A percentile compares a stretch with the other conserved stretches of the same genome.
These are phyloP conservation scores for Myxozyma neotropica DNA, from an alignment of 805 yeast genomes.

Conservation along the genomic window DNA sequence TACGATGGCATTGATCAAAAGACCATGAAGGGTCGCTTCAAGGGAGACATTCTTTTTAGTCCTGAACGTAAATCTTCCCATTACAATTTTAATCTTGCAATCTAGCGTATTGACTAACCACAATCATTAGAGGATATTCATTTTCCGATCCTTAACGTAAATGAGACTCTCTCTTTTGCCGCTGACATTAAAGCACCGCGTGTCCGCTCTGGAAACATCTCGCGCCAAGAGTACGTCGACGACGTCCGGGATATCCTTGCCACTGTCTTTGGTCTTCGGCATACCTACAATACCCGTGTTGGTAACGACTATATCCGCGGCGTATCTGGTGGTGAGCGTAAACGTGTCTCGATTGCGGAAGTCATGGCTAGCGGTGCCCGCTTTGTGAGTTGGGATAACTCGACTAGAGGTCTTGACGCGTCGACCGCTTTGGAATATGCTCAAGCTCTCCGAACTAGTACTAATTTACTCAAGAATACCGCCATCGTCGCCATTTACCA, in stretches of 20 bases:
- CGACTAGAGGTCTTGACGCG: slow-evolving; percentile 73
- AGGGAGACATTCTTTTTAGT: slow-evolving; percentile 50
- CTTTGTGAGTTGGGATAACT: slow-evolving; percentile 64
- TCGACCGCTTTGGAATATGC: slow-evolving; percentile 69
- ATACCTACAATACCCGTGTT: slow-evolving; percentile 49
- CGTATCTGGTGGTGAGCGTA: slow-evolving; percentile 61
- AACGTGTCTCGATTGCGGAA: slow-evolving; percentile 59
- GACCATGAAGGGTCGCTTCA: slow-evolving; percentile 61
- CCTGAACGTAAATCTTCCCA: slow-evolving; percentile 29
- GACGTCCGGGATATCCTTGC: slow-evolving; percentile 75
- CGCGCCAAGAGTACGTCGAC: slow-evolving; percentile 59
- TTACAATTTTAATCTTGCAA: too few relatives aligned
- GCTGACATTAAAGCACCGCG: slow-evolving; percentile 69
- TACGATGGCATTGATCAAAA: slow-evolving; percentile 64
- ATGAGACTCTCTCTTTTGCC: slow-evolving; percentile 72
- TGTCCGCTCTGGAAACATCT: slow-evolving; percentile 51
- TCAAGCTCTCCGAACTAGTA: slow-evolving; percentile 58
- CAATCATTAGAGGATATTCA: slow-evolving; percentile 45
- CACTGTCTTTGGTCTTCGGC: slow-evolving; percentile 50
- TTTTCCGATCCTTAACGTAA: slow-evolving; percentile 75
- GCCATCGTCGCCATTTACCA: slow-evolving; percentile 66
- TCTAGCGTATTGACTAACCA: not conserved
- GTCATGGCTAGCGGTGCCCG: slow-evolving; percentile 51
- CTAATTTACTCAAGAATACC: slow-evolving; percentile 51
- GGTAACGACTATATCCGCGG: slow-evolving; percentile 57